Evolutionary conservation across 768 basidiomycete species (phyloP).

Genomic region (Pleurotus tuber-regium): DNA sequence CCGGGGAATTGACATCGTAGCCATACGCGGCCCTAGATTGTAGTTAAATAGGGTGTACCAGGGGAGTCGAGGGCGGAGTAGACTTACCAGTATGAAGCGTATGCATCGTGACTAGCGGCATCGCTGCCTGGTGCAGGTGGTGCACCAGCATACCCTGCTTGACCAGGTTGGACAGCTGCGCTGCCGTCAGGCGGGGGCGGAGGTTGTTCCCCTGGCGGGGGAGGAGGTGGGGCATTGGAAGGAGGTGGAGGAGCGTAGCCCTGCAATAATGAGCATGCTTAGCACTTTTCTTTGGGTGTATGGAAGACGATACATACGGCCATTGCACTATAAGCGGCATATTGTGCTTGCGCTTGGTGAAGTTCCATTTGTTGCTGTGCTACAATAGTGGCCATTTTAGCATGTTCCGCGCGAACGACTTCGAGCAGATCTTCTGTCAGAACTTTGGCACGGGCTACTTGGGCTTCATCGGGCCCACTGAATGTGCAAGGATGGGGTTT

Average conservation of each 20-base stretch:
- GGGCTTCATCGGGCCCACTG: constrained; percentile 80
- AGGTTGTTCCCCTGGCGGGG: constrained; percentile 43
- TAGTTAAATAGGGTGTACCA: constrained; percentile 1
- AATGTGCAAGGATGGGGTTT: too few species aligned
- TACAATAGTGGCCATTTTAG: constrained; percentile 65
- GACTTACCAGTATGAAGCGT: constrained; percentile 56
- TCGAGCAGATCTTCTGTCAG: constrained; percentile 86
- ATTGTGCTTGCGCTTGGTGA: constrained; percentile 80
- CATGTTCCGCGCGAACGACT: constrained; percentile 87
- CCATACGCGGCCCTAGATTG: constrained; percentile 73
- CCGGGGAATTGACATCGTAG: constrained; percentile 78
- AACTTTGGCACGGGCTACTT: constrained; percentile 83
- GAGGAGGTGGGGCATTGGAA: constrained; percentile 51
- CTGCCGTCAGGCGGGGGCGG: constrained; percentile 39
- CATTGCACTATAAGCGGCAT: constrained; percentile 69
- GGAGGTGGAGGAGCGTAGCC: constrained; percentile 52
- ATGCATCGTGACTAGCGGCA: constrained; percentile 46
- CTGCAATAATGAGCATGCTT: constrained; percentile 16
- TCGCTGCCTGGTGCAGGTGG: constrained; percentile 40
- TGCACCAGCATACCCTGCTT: constrained; percentile 34
- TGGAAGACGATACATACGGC: constrained; percentile 39
- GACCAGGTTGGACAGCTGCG: constrained; percentile 46
- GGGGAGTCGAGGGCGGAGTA: constrained; percentile 10
- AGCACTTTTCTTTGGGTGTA: neutral
- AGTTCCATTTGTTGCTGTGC: constrained; percentile 84